These are phyloP conservation scores for Tieghemostelium lacteum DNA, from an alignment of 78 protist species.

Conservation along the genomic window DNA sequence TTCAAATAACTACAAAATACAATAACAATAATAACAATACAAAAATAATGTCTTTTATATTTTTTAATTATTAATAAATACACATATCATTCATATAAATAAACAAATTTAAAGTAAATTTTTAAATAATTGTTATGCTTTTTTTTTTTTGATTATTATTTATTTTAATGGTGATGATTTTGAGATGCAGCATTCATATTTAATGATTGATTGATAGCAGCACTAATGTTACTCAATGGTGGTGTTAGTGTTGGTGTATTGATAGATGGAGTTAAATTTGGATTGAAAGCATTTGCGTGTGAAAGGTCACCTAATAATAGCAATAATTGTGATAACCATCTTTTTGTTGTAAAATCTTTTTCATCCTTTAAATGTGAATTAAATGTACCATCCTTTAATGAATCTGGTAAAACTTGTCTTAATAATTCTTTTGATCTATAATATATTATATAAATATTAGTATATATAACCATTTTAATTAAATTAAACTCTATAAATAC, in stretches of 20 bases:
- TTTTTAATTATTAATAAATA: no score
- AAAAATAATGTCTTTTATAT: no score
- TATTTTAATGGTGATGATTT: background rate
- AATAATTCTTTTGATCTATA: constrained; percentile 72
- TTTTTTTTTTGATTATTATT: no score
- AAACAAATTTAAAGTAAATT: no score
- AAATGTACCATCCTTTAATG: constrained; percentile 77
- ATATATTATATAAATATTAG: background rate
- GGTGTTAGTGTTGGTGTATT: constrained; percentile 58
- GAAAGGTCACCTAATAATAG: constrained; percentile 38
- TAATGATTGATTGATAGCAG: constrained; percentile 68
- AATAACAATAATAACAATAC: no score
- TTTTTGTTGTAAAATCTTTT: constrained; percentile 73
- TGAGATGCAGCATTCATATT: constrained; percentile 17
- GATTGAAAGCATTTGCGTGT: constrained; percentile 66
- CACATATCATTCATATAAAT: no score
- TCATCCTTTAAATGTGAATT: constrained; percentile 73
- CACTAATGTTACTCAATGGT: constrained; percentile 54
- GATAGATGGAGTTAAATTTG: constrained; percentile 49
- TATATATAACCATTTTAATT: background rate
- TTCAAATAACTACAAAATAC: no score
- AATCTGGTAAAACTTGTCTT: constrained; percentile 60
- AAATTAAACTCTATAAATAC: background rate
- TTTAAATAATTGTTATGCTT: background rate
- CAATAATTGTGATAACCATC: constrained; percentile 77